A percentile compares a stretch with the other conserved stretches of the same genome.
These are phyloP conservation scores for Raffaelea arxii DNA, from an alignment of 2,329 filamentous ascomycete genomes.

Conservation along the genomic window DNA sequence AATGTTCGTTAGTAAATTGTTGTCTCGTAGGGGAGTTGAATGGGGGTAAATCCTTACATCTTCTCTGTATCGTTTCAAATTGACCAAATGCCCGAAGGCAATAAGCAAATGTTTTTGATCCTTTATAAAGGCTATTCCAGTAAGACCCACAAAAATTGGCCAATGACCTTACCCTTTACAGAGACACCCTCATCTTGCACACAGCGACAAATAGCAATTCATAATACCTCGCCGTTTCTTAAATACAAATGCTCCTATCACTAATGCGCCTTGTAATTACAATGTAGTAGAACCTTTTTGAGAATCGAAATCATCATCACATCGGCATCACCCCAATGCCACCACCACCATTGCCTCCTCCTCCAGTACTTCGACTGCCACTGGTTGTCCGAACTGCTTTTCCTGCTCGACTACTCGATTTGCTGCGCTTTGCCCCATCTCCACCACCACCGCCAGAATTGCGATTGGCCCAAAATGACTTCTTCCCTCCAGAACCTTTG, in stretches of 20 bases:
- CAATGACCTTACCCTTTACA: no score
- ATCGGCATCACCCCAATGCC: slow-evolving; percentile 16
- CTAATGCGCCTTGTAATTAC: no score
- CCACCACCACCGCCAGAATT: slow-evolving; percentile 5
- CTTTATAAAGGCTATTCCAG: neutral
- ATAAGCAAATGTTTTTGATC: neutral
- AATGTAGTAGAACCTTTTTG: no score
- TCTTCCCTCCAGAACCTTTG: slow-evolving; percentile 9
- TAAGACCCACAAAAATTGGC: no score
- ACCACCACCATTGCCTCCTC: slow-evolving; percentile 1
- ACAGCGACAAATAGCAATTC: no score
- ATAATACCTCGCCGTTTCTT: no score
- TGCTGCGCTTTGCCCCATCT: slow-evolving; percentile 5
- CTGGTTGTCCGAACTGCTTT: slow-evolving; percentile 12
- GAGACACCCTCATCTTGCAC: no score
- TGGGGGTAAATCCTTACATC: neutral
- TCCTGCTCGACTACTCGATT: slow-evolving; percentile 1
- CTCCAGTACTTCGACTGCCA: slow-evolving; percentile 5
- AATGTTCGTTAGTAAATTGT: slow-evolving; percentile 11
- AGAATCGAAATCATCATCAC: no score
- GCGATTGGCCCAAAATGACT: no score
- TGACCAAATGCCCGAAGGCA: slow-evolving; percentile 20
- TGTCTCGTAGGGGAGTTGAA: no score
- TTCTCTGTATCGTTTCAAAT: slow-evolving; percentile 18
- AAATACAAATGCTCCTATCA: no score